These are phyloP conservation scores for Houttuynia cordata DNA, from an alignment of 164 flowering plant species.

Conservation along the genomic window DNA sequence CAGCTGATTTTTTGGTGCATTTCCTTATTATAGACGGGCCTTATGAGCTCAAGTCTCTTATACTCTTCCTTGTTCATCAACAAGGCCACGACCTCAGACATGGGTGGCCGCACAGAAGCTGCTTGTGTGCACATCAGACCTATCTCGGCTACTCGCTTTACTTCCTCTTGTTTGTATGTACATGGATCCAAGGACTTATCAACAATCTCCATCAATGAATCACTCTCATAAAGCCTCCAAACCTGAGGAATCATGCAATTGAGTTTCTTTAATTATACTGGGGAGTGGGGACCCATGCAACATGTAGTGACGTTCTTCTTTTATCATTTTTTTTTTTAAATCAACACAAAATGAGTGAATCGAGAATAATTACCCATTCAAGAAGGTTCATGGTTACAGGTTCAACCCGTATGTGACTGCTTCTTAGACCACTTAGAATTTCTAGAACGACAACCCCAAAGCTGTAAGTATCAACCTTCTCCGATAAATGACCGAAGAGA, in stretches of 20 bases:
- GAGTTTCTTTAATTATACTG: background rate
- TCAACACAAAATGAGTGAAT: background rate
- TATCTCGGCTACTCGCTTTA: constrained; percentile 25
- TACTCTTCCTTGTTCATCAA: constrained; percentile 12
- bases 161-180: constrained; percentile 18
- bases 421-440: constrained; percentile 36
- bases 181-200: constrained; percentile 23
- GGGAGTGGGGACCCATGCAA: too few relatives aligned
- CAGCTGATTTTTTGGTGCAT: background rate
- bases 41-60: constrained; percentile 7
- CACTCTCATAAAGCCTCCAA: constrained; percentile 31
- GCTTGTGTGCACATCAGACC: constrained; percentile 37
- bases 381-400: constrained; percentile 32
- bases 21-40: constrained; percentile 20
- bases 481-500: constrained; percentile 40
- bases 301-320: too few relatives aligned
- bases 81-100: constrained; percentile 36
- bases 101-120: constrained; percentile 28
- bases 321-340: too few relatives aligned
- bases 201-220: constrained; percentile 19
- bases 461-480: constrained; percentile 49
- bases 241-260: constrained; percentile 13
- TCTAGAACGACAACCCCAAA: constrained; percentile 56
- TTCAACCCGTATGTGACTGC: constrained; percentile 21
- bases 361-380: constrained; percentile 30